phyloP scores from a whole-genome alignment of 2,329 filamentous ascomycete species.

The Colletotrichum kahawae region DNA sequence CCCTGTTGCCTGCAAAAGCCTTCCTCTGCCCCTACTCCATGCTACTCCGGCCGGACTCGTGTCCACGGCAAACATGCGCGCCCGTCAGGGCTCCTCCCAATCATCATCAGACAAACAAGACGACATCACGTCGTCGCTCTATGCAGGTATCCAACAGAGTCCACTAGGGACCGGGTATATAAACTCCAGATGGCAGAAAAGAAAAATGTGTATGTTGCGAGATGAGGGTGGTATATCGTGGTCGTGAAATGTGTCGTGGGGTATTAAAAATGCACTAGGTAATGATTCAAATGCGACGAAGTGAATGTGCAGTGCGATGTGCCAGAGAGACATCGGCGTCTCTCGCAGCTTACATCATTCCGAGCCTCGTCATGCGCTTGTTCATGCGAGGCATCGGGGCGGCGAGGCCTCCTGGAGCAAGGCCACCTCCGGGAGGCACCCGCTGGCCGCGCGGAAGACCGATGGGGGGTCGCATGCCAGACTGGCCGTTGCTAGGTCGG shows the following conservation, averaged over 20 bases:
- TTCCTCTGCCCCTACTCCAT: neutral
- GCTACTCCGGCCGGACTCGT: neutral
- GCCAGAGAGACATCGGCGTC: neutral
- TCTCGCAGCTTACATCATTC: slow-evolving; percentile 52
- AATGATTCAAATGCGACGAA: slow-evolving; percentile 6
- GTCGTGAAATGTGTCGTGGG: slow-evolving; percentile 13
- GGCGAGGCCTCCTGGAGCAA: neutral
- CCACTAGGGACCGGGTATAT: slow-evolving; percentile 23
- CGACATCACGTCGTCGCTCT: neutral
- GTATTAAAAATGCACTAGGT: slow-evolving; percentile 11
- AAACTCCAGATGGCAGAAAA: slow-evolving; percentile 15
- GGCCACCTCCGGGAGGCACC: slow-evolving; percentile 20
- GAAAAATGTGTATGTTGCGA: slow-evolving; percentile 12
- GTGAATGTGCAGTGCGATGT: neutral
- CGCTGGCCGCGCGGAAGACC: slow-evolving; percentile 22
- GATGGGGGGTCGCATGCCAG: slow-evolving; percentile 19
- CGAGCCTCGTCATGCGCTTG: slow-evolving; percentile 66
- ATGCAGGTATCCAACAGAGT: slow-evolving; percentile 22
- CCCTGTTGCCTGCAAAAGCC: slow-evolving; percentile 4
- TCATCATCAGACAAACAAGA: neutral
- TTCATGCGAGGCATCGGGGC: slow-evolving; percentile 57
- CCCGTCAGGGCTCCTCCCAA: neutral
- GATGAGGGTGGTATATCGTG: slow-evolving; percentile 11
- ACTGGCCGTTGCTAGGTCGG: slow-evolving; percentile 18
- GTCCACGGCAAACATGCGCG: neutral